Base-by-base conservation (phyloP, 495 filamentous ascomycete genomes). In the Trichoderma parareesei region DNA sequence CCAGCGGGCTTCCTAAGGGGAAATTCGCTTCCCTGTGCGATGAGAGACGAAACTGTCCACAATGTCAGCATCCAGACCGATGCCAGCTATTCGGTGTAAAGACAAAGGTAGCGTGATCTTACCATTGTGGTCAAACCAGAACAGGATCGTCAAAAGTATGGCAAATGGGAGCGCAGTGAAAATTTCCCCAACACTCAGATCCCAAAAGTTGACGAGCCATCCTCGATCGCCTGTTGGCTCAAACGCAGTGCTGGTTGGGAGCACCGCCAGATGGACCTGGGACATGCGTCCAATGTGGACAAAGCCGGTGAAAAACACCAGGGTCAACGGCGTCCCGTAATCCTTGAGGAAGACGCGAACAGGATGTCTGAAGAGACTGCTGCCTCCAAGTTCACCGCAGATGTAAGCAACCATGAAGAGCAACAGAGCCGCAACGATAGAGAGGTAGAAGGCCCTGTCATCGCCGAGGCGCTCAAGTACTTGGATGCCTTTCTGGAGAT, bases 101-200 rank as follows among this genome's bases (percentile, higher is more conserved):
- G 43, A 53, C 2, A 35, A 57, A 38, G 14, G 41, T 35, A 33
- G 5, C 60, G 38, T 11, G 44, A 60, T 14, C 59, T 0, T 77
- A 90, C 87, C 87, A 69, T 93, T 93, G 70, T 97, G 93, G 71
- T 98, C 93, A 73, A 93, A 97, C 73, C 90, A 97, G 72, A 97
- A 97, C 27, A 97, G 76, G 37, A 96, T 87, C 0, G 92, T 97
- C 38, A 97, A 78, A 6, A 97, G 79, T 48, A 96, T 69, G 1
- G 89, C 92, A 74, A 97, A 94, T 0, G 93, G 93, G 33, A 97
- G 85, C 9, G 93, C 93, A 60, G 96, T 75, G 71, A 96, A 97
- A 13, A 97, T 81, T 69, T 93, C 85, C 0, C 79, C 82, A 33
- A 89, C 83, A 35, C 77, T 75, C 57, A 96, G 83, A 67, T 93